Base-by-base conservation (phyloP, 2,329 filamentous ascomycete species). In the Zymoseptoria brevis region DNA sequence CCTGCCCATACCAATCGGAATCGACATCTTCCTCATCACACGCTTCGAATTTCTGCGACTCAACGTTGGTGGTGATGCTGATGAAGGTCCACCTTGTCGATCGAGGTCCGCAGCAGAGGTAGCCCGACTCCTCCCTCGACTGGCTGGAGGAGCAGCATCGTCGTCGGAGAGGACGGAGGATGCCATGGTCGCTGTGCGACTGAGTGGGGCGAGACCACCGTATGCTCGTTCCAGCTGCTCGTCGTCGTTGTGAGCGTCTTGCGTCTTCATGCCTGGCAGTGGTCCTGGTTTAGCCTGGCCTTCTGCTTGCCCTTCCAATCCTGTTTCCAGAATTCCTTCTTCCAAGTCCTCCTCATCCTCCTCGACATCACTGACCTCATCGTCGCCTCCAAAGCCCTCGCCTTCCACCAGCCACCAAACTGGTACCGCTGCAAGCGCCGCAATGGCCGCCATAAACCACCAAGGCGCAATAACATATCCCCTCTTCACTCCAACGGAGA, bases 401-500 rank as follows among this genome's bases (percentile, higher is more conserved):
- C 87, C 87, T 69, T 96, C 84, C 2, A 86, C 81, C 0, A 95
- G 81, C 75, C 85, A 87, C 72, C 86, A 89, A 0, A 88, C 83
- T 0, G 90, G 88, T 1, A 96, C 73, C 0, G 84, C 84, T 19
- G 88, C 88, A 1, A 90, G 53, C 0, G 83, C 62, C 0, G 85
- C 82, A 51, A 95, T 77, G 0, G 76, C 66, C 0, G 84, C 81
- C n/a, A 96, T 78, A 3, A 87, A 79, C 85, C 89, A 96, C 83
- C 89, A 96, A 0, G 92, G 87, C 0, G 88, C 77, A 55, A 95
- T 83, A 29, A 94, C 80, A 70, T 90, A 93, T 0, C 89, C 89
- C 29, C 80, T 77, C 67, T 88, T 83, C 0, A 90, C 84, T 0
- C 93, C 93, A 75, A 83, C 84, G 0, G 85, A 87, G 69, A 96